These are phyloP conservation scores for Begonia fuchsioides DNA, from an alignment of 306 rosid species.

Conservation along the genomic window DNA sequence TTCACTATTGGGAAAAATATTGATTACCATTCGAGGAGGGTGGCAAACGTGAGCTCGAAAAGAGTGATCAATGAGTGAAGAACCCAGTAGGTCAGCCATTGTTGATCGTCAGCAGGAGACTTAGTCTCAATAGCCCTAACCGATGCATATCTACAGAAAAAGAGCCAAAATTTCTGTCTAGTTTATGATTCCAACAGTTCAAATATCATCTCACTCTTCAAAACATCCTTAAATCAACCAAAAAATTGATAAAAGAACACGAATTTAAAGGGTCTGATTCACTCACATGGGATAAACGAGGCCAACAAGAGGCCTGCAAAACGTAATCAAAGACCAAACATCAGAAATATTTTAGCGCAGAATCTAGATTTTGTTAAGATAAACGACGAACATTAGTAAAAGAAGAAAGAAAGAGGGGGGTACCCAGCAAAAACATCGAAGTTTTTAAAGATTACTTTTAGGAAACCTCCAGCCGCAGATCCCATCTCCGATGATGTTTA, in stretches of 20 bases:
- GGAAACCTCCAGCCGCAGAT: constrained; percentile 63
- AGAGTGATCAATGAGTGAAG: constrained; percentile 87
- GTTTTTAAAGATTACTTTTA: constrained; percentile 60
- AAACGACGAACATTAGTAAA: constrained; percentile 1
- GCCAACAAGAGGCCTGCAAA: constrained; percentile 83
- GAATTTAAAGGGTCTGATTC: constrained; percentile 6
- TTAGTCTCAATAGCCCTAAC: constrained; percentile 83
- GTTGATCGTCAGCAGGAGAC: constrained; percentile 77
- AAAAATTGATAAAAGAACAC: background rate
- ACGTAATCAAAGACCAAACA: constrained; percentile 6
- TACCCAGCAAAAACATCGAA: constrained; percentile 97
- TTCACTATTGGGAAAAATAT: background rate
- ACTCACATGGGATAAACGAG: constrained; percentile 96
- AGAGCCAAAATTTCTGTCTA: constrained; percentile 8
- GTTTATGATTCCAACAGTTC: too few species aligned
- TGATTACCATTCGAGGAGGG: constrained; percentile 67
- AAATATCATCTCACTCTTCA: too few species aligned
- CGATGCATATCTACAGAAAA: constrained; percentile 60
- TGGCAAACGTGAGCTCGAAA: constrained; percentile 80
- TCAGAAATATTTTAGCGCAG: background rate
- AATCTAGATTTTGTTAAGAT: background rate
- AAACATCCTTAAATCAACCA: background rate
- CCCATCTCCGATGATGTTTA: constrained; percentile 36
- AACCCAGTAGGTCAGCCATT: constrained; percentile 98
- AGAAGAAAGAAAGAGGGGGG: constrained; percentile 4